Base-by-base conservation (phyloP, 495 filamentous ascomycete species). In the Haplographium delicatum region DNA sequence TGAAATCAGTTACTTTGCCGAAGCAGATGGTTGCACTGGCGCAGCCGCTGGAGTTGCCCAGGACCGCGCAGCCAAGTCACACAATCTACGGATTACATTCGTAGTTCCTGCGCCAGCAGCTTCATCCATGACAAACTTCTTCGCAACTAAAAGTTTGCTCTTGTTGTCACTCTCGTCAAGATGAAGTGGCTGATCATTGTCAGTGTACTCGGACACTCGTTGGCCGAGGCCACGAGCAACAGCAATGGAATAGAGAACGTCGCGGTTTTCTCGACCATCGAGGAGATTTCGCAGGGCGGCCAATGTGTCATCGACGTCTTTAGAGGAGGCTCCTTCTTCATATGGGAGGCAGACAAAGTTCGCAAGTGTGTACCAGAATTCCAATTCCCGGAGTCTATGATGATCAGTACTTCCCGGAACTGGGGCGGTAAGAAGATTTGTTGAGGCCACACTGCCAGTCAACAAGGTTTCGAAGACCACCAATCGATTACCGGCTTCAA, bases 221-320 rank as follows among this genome's bases (percentile, higher is more conserved):
- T 78, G 75, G 23, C 87, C 84, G 30, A 87, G 73, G 54, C 88
- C 81, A 16, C 89, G 81, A 8, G 84, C 80, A 44, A 95, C 80
- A 20, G 86, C 86, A 51, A 96, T 83, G 10, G 87, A 91, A 64
- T 96, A 96, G 26, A 95, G 76, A 6, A 94, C 87, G 56, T 96
- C 90, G n/a, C 90, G 82, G 59, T 91, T 91, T 69, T 96, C 90
- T 16, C 80, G 76, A 47, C 80, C 83, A 51, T 89, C 83, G 7
- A 95, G 74, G 4, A 91, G 68, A 31, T 74, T 72, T 35, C 89
- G 82, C 61, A 84, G 75, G 5, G 70, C 71, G 3, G 55, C 61
- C 7, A 95, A 68, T 1, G 78, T 76, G 47, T 81, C 75, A 38
- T 89, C 84, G 20, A 88, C 76, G 44, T 77, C 71, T 51, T 75